A percentile compares a stretch with the other conserved stretches of the same genome.
Conservation (phyloP, 768 basidiomycete genomes). For the Tephrocybe sp. region DNA sequence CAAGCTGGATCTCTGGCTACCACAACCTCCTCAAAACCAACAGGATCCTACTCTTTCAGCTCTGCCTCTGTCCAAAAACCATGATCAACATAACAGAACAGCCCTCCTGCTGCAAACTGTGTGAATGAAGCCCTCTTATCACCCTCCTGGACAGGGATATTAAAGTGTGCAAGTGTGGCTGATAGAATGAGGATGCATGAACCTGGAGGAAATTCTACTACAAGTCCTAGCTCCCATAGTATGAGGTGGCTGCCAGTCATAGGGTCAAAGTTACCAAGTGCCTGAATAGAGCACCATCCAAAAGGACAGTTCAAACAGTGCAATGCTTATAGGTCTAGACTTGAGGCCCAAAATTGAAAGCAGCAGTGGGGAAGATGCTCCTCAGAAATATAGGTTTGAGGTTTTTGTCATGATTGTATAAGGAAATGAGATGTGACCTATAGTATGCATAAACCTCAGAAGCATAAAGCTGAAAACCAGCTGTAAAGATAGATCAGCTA, state of each 20-base stretch:
- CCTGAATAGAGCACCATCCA: conserved; percentile 23
- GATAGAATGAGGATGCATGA: conserved; percentile 30
- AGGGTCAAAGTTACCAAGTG: conserved; percentile 21
- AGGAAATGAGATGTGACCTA: too few species aligned
- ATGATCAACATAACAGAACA: conserved; percentile 26
- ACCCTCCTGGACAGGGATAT: conserved; percentile 18
- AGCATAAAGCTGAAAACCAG: too few species aligned
- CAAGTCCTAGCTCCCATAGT: conserved; percentile 17
- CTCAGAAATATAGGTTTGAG: too few species aligned
- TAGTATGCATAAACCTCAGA: too few species aligned
- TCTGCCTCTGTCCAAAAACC: conserved; percentile 11
- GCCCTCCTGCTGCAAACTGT: conserved; percentile 26
- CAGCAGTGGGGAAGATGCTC: too few species aligned
- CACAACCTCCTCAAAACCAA: background rate
- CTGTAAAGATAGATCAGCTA: too few species aligned
- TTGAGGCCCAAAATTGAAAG: too few species aligned
- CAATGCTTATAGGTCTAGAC: conserved; percentile 9
- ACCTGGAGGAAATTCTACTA: conserved; percentile 12
- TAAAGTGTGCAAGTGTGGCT: conserved; percentile 24
- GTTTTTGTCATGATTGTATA: too few species aligned
- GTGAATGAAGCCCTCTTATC: conserved; percentile 24
- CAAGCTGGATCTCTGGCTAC: background rate
- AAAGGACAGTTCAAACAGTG: conserved; percentile 19
- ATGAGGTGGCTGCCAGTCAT: conserved; percentile 21
- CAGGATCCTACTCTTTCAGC: background rate